Base-by-base conservation (phyloP, 2,329 filamentous ascomycete species). In the Penicillium sp. region DNA sequence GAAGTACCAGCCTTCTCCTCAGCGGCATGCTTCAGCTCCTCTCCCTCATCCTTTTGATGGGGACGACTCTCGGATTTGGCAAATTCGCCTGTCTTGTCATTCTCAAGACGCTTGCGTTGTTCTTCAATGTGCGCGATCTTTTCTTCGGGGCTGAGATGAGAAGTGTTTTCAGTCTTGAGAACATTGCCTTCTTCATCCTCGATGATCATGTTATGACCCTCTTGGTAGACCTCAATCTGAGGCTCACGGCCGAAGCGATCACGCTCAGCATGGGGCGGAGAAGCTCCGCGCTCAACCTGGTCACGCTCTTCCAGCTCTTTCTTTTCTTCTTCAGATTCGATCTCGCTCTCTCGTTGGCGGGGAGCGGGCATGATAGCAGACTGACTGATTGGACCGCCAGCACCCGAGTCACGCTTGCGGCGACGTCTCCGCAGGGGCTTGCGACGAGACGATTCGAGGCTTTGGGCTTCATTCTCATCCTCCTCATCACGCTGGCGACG, bases 141-240 rank as follows among this genome's bases (percentile, higher is more conserved):
- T 61, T 91, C 83, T n/a, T 83, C 81, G 4, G 83, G 80, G 43
- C 72, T 74, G 58, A 78, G 68, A 32, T 76, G 63, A 14, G 61
- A 68, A 10, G 71, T 80, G 40, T 83, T 73, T 60, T 87, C 81
- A 0, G 90, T 84, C 16, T 84, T 84, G 5, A 97, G 71, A 2
- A 97, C 92, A 51, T 97, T 92, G 7, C 93, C 93, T 54, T 96
- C 88, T 58, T 87, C 80, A 64, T 96, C 89, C 72, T 97, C 93
- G 52, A 95, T 85, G 6, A 97, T 77, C 38, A 94, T 83, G 21
- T 95, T 75, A 49, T 87, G 72, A 1, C 92, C 92, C 74, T 97
- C 92, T 60, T 92, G 85, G 62, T 88, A 97, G 0, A 92, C 82
- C 58, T 95, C 86, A 9, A 90, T 71, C 36, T 71, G 65, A 16